Evolutionary conservation across 106 monocot genomes (phyloP).

Genomic region (Triglochin maritima): DNA sequence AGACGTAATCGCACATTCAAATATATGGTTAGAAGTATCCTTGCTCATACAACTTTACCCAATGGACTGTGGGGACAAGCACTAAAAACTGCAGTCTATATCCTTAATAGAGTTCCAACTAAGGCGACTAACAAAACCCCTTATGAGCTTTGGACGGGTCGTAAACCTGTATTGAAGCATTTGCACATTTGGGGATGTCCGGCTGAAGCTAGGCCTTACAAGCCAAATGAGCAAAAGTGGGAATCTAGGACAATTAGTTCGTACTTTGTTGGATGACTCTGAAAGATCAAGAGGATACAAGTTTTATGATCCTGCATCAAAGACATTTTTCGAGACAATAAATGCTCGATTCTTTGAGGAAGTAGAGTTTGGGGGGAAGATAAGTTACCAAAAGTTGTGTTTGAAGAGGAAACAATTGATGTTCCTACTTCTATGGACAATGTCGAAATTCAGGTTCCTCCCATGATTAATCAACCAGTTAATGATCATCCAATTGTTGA

Average conservation of each 20-base stretch:
- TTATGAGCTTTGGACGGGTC: slow-evolving; percentile 6
- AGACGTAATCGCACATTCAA: slow-evolving; percentile 6
- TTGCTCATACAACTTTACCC: slow-evolving; percentile 11
- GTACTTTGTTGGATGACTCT: slow-evolving; percentile 6
- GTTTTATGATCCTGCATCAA: slow-evolving; percentile 4
- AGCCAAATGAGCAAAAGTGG: slow-evolving; percentile 8
- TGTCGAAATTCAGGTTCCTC: background rate
- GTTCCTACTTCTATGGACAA: background rate
- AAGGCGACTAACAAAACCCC: slow-evolving; percentile 8
- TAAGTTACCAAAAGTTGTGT: slow-evolving; percentile 4
- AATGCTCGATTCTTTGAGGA: slow-evolving; percentile 17
- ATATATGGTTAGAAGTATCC: slow-evolving; percentile 17
- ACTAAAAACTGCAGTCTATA: slow-evolving; percentile 4
- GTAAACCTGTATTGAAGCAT: background rate
- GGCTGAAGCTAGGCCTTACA: slow-evolving; percentile 5
- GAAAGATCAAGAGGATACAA: slow-evolving; percentile 7
- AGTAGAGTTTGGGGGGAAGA: slow-evolving; percentile 1
- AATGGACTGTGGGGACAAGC: slow-evolving; percentile 2
- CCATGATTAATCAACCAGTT: background rate
- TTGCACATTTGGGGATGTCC: slow-evolving; percentile 7
- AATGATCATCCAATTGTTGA: background rate
- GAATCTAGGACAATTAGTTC: slow-evolving; percentile 5
- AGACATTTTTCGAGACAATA: slow-evolving; percentile 1
- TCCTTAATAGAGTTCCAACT: slow-evolving; percentile 10
- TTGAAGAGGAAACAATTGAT: slow-evolving; percentile 4